phyloP scores from a whole-genome alignment of 305 asterid genomes.

The Rubia peregrina region DNA sequence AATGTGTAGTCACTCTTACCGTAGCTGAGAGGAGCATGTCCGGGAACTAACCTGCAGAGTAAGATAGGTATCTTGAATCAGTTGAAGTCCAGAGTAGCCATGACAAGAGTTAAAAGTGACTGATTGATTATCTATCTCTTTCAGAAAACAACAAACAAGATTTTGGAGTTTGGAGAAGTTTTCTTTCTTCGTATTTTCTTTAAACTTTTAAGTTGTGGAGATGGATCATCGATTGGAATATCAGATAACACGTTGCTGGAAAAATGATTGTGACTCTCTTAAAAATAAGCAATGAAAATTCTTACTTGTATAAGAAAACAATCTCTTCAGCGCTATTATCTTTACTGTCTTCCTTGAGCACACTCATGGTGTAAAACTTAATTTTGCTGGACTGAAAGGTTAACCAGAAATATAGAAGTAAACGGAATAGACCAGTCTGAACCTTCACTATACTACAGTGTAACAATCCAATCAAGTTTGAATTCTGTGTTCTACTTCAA shows the following conservation, averaged over 20 bases:
- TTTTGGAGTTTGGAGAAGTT: background rate
- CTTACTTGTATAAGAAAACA: slow-evolving; percentile 76
- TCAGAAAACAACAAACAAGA: background rate
- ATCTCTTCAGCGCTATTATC: slow-evolving; percentile 61
- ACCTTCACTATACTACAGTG: slow-evolving; percentile 3
- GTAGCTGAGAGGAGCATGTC: slow-evolving; percentile 82
- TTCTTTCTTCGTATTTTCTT: background rate
- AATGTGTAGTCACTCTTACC: slow-evolving; percentile 45
- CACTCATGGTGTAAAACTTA: slow-evolving; percentile 90
- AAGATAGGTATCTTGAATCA: slow-evolving; percentile 13
- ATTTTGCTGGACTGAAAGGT: slow-evolving; percentile 61
- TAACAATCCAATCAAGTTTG: slow-evolving; percentile 19
- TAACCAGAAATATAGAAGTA: slow-evolving; percentile 14
- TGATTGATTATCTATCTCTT: background rate
- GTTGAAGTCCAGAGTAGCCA: slow-evolving; percentile 14
- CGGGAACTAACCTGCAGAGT: slow-evolving; percentile 70
- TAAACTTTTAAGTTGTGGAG: background rate
- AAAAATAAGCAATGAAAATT: slow-evolving; percentile 8
- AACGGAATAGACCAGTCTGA: slow-evolving; percentile 8
- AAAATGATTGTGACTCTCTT: background rate
- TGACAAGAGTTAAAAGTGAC: slow-evolving; percentile 2
- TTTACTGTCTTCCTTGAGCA: slow-evolving; percentile 65
- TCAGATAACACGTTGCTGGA: background rate
- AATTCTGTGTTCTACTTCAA: slow-evolving; percentile 45
- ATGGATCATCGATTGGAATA: background rate